Evolutionary conservation across 495 filamentous ascomycete species (phyloP).

Genomic region (Lophiotrema nucula): DNA sequence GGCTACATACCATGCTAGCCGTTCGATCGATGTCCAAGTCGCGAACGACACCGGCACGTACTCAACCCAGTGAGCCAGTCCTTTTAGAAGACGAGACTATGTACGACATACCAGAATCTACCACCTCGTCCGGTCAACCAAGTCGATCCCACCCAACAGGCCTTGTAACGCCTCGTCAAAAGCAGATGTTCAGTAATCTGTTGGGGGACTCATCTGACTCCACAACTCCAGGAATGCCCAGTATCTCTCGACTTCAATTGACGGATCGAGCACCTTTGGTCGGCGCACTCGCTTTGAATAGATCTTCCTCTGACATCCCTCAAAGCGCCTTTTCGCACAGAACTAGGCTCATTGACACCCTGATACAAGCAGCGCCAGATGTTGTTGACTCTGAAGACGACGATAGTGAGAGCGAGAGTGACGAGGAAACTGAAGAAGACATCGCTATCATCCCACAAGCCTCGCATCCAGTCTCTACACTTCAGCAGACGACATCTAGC

Average conservation of each 20-base stretch:
- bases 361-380: constrained; percentile 25
- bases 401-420: constrained; percentile 9
- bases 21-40: constrained; percentile 20
- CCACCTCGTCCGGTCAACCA: neutral
- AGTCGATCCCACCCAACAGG: neutral
- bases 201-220: constrained; percentile 30
- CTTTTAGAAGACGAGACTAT: constrained; percentile 25
- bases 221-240: constrained; percentile 31
- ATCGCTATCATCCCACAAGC: constrained; percentile 5
- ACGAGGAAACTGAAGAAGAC: constrained; percentile 25
- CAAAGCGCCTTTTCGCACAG: constrained; percentile 16
- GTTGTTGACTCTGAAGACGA: neutral
- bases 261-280: constrained; percentile 11
- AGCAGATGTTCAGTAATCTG: constrained; percentile 34
- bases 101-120: constrained; percentile 13
- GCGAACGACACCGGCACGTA: constrained; percentile 5
- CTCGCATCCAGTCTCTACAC: neutral
- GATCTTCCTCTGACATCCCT: constrained; percentile 37
- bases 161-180: constrained; percentile 37
- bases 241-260: constrained; percentile 33
- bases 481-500: neutral
- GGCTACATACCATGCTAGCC: constrained; percentile 35
- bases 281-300: constrained; percentile 13
- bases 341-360: constrained; percentile 36
- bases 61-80: constrained; percentile 13